phyloP scores from a whole-genome alignment of 257 asterid genomes.

The Ligustrum vulgare region DNA sequence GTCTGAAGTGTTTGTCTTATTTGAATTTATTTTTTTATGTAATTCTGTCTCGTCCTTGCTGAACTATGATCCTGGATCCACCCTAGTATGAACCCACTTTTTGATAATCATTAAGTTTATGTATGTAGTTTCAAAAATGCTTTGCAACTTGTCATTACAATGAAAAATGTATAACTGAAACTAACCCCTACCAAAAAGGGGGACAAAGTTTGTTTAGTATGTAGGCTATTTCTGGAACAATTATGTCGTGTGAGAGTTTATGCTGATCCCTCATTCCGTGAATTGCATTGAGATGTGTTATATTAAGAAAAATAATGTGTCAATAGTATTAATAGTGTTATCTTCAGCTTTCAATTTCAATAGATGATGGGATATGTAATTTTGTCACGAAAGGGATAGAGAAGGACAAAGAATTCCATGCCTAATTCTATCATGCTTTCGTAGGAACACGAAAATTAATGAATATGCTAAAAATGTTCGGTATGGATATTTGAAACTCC shows the following conservation, averaged over 20 bases:
- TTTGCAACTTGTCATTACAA: no score
- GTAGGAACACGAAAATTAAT: background rate
- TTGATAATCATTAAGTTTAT: no score
- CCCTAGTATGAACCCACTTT: no score
- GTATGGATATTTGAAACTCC: background rate
- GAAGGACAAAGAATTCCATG: background rate
- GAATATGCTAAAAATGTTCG: background rate
- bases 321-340: background rate
- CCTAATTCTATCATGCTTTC: background rate
- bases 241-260: background rate
- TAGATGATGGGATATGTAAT: background rate
- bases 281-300: background rate
- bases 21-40: no score
- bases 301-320: background rate
- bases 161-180: no score
- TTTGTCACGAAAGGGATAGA: slow-evolving; percentile 1
- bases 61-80: no score
- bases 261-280: background rate
- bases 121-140: no score
- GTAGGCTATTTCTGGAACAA: background rate
- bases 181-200: background rate
- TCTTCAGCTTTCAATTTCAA: background rate
- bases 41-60: no score
- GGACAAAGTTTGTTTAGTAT: background rate
- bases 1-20: no score